Evolutionary conservation across 1,284 basidiomycete species (phyloP).

Genomic region (Ceratobasidium sp.): DNA sequence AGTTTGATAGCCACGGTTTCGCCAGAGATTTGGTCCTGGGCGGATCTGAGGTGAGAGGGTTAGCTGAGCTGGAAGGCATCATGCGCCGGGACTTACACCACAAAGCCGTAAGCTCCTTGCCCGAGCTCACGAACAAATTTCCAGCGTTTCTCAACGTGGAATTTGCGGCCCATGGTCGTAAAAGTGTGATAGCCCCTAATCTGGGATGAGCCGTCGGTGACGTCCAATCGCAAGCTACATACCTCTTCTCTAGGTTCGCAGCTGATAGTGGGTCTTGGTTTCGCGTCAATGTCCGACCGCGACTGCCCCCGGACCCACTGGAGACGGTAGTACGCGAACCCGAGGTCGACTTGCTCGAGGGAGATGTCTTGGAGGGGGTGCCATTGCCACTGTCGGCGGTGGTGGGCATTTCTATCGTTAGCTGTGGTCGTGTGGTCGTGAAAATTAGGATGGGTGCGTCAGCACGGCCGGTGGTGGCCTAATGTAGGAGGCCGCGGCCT

Average conservation of each 20-base stretch:
- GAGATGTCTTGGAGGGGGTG: slow-evolving; percentile 26
- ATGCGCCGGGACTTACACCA: slow-evolving; percentile 67
- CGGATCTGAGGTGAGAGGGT: slow-evolving; percentile 62
- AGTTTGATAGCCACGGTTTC: slow-evolving; percentile 93
- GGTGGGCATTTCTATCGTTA: slow-evolving; percentile 1
- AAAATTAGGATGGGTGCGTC: background rate
- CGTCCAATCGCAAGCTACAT: background rate
- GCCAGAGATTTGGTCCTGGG: slow-evolving; percentile 86
- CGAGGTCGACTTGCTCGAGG: slow-evolving; percentile 40
- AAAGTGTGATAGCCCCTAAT: slow-evolving; percentile 82
- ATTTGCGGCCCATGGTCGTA: slow-evolving; percentile 80
- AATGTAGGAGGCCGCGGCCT: slow-evolving; percentile 4
- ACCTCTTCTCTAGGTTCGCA: slow-evolving; percentile 41
- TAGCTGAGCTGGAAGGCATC: background rate
- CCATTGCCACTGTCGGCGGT: slow-evolving; percentile 30
- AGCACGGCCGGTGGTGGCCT: slow-evolving; percentile 28
- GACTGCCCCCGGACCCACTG: slow-evolving; percentile 40
- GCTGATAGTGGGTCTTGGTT: slow-evolving; percentile 40
- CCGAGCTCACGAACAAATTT: slow-evolving; percentile 87
- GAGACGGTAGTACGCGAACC: slow-evolving; percentile 38
- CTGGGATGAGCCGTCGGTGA: background rate
- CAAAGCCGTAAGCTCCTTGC: slow-evolving; percentile 90
- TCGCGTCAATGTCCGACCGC: slow-evolving; percentile 39
- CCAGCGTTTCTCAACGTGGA: slow-evolving; percentile 85
- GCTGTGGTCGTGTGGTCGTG: slow-evolving; percentile 12